Evolutionary conservation across 495 filamentous ascomycete species (phyloP), one percentile per base, ranked within the genome.

Genomic region (Aspergillus sclerotioniger): DNA sequence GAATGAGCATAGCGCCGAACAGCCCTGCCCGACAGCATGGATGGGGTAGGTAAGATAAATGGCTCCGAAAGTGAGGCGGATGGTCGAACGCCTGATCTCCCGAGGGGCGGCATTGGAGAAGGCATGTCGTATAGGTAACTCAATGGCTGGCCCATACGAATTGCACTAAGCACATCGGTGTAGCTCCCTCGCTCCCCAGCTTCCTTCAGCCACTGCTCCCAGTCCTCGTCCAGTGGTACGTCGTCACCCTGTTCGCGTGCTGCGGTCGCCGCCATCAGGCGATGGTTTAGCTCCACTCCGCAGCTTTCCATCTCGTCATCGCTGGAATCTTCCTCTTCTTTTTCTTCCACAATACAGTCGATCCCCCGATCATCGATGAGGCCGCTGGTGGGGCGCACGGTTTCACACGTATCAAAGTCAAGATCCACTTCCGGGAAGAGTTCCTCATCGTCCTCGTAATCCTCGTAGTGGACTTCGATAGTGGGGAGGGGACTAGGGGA

Each of bases 191-290:
- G 71, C 59, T 93, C 90, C 32, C 87, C 83, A 46, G 86, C 85
- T 62, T 91, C 89, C 68, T 92, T 92, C 35, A 94, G 69, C 87
- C 88, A 94, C 71, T 90, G 88, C 69, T 94, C 90, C 85, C 85
- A 93, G 57, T 89, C 87, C 54, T 88, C 85, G 63, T 95, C 89
- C 35, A 91, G 77, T 19, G 84, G 82, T 33, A 86, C 81, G 70
- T 83, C 60, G 69, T 76, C 77, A 73, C 87, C 65, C 80, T 86
- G 57, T 76, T 86, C 74, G 76, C 87, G 64, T 72, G 86, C 74
- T 66, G 76, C 87, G 44, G 84, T 88, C 25, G 86, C 84, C 46
- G 84, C 85, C 48, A 87, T 72, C n/a, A 94, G 82, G 31, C 84
- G 84, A 66, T 88, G 78, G 61, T 92, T 91, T 45, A 92, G 76